Conservation (phyloP, 148 eudicot species). For the Dysphania ambrosioides region DNA sequence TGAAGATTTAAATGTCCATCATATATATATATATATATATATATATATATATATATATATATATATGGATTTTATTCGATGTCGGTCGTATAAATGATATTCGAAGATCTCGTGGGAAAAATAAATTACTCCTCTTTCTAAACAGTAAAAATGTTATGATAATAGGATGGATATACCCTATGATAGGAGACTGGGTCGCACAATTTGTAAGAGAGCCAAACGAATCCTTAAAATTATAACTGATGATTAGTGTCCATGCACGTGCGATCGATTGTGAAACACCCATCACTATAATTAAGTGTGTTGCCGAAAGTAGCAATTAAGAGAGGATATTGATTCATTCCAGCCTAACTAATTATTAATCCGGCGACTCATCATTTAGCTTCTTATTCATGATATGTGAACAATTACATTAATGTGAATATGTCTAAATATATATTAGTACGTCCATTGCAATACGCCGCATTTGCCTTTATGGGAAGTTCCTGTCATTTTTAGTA, state of each 20-base stretch:
- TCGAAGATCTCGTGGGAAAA: too few relatives aligned
- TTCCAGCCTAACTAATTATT: constrained; percentile 3
- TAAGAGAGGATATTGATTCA: constrained; percentile 5
- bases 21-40: too few relatives aligned
- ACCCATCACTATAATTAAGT: neutral
- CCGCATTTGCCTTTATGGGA: too few relatives aligned
- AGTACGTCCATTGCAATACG: neutral
- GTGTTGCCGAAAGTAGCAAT: constrained; percentile 27
- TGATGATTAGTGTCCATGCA: constrained; percentile 5
- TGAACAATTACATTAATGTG: neutral
- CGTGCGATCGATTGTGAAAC: constrained; percentile 17
- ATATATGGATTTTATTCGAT: too few relatives aligned
- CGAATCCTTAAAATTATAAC: neutral
- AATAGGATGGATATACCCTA: constrained; percentile 12
- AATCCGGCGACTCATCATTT: constrained; percentile 22
- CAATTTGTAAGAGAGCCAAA: neutral
- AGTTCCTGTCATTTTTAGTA: too few relatives aligned
- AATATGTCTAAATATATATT: neutral
- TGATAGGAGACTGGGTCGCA: neutral
- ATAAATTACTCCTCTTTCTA: too few relatives aligned
- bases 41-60: too few relatives aligned
- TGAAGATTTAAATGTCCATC: too few relatives aligned
- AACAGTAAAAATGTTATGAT: too few relatives aligned
- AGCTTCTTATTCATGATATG: too few relatives aligned
- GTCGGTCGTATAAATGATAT: too few relatives aligned